Conservation (phyloP, 257 asterid genomes). For the Haberlea rhodopensis region DNA sequence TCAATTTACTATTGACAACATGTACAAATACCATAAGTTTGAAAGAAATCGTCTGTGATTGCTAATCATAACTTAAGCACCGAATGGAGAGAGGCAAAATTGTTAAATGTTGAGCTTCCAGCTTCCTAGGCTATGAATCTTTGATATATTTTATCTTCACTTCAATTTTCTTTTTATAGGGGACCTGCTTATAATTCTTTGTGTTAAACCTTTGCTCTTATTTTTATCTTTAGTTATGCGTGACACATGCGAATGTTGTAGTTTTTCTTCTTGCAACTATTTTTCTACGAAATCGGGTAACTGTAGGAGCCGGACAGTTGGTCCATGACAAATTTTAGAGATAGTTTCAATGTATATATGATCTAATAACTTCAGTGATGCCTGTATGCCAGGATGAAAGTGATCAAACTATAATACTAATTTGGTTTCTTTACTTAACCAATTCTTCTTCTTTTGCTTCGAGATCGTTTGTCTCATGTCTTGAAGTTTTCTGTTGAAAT, state of each 20-base stretch:
- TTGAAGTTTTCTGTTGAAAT: not conserved
- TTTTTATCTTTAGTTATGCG: too few relatives aligned
- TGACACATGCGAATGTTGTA: not conserved
- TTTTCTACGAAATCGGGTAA: not conserved
- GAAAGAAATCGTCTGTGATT: constrained; percentile 7
- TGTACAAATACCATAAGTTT: constrained; percentile 17
- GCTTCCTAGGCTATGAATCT: not conserved
- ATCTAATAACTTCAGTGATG: not conserved
- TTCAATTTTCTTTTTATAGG: not conserved
- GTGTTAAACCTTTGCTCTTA: not conserved
- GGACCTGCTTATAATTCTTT: not conserved
- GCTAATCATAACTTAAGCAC: not conserved
- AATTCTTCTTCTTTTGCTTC: not conserved
- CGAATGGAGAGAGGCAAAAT: not conserved
- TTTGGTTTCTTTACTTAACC: not conserved
- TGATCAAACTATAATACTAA: not conserved
- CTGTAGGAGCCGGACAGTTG: not conserved
- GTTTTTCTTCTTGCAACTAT: too few relatives aligned
- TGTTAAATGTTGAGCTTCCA: not conserved
- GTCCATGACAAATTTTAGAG: not conserved
- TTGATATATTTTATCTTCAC: not conserved
- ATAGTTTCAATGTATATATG: not conserved
- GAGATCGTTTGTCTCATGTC: constrained; percentile 2
- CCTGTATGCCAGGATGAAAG: not conserved
- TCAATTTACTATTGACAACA: constrained; percentile 15